These are phyloP conservation scores for Acanthamoeba lenticulata DNA, from an alignment of 208 protist species.

Conservation along the genomic window DNA sequence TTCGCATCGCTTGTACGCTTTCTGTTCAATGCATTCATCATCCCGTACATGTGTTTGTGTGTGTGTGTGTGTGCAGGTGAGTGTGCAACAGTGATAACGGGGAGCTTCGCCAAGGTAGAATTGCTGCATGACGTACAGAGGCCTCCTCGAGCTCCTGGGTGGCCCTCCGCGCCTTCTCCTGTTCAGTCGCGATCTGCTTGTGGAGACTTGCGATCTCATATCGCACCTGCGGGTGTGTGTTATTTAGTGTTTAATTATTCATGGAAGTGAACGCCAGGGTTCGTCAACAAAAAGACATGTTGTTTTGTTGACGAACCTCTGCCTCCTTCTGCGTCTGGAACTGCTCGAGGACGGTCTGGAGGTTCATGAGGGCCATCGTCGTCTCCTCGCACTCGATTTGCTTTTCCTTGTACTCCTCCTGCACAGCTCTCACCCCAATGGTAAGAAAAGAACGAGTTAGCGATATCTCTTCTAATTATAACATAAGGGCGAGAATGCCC, in stretches of 20 bases:
- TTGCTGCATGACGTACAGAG: neutral
- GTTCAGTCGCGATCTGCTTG: neutral
- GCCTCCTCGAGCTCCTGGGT: neutral
- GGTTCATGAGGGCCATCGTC: neutral
- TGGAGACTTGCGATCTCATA: neutral
- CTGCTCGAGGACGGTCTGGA: constrained; percentile 8
- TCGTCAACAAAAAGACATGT: neutral
- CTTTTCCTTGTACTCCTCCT: constrained; percentile 43
- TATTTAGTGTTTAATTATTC: too few relatives aligned
- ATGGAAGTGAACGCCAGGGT: too few relatives aligned
- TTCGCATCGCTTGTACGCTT: neutral
- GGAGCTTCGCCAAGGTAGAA: neutral
- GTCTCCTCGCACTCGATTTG: neutral
- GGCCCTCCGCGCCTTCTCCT: neutral
- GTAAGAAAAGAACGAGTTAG: neutral
- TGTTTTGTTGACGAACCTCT: neutral
- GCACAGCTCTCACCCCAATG: neutral
- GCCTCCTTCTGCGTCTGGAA: constrained; percentile 11
- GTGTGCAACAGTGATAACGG: neutral
- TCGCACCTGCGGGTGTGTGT: too few relatives aligned
- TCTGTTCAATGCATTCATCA: neutral
- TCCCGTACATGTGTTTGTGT: too few relatives aligned
- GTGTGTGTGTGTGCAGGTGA: too few relatives aligned
- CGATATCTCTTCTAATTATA: too few relatives aligned
- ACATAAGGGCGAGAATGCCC: neutral